phyloP scores from a whole-genome alignment of 371 early-diverging fungal genomes.

The Circinella umbellata region DNA sequence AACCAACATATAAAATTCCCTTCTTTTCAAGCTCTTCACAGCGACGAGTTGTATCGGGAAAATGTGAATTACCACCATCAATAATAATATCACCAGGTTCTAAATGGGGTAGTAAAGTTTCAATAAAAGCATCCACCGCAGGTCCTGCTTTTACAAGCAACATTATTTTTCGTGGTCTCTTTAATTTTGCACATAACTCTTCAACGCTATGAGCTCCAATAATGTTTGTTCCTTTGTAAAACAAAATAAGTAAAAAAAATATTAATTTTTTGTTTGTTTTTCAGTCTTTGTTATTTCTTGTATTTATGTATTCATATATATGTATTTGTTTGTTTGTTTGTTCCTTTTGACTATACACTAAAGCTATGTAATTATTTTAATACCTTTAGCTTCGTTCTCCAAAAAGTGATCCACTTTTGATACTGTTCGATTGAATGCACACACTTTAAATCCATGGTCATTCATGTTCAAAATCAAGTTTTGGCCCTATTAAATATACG shows the following conservation, averaged over 20 bases:
- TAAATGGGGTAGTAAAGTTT: conserved; percentile 83
- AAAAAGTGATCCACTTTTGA: conserved; percentile 96
- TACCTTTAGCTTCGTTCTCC: conserved; percentile 95
- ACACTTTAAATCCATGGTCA: conserved; percentile 93
- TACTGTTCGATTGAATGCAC: conserved; percentile 97
- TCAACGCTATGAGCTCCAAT: conserved; percentile 93
- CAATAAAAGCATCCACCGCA: conserved; percentile 96
- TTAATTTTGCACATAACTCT: conserved; percentile 91
- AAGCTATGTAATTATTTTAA: too few species aligned
- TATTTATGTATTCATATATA: too few species aligned
- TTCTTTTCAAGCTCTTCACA: conserved; percentile 83
- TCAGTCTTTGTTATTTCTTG: not conserved
- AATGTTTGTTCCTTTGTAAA: conserved; percentile 76
- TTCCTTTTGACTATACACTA: too few species aligned
- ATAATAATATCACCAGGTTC: conserved; percentile 96
- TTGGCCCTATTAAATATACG: conserved; percentile 78
- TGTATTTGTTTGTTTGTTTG: too few species aligned
- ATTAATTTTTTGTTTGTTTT: too few species aligned
- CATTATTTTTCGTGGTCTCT: conserved; percentile 96
- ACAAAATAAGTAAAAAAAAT: not conserved
- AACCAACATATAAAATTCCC: conserved; percentile 95
- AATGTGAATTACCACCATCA: conserved; percentile 99
- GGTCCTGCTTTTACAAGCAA: conserved; percentile 97
- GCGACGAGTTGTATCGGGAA: conserved; percentile 96
- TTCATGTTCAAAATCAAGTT: conserved; percentile 98